Conservation (phyloP, 805 yeast genomes). For the Monosporozyma yasuniensis region DNA sequence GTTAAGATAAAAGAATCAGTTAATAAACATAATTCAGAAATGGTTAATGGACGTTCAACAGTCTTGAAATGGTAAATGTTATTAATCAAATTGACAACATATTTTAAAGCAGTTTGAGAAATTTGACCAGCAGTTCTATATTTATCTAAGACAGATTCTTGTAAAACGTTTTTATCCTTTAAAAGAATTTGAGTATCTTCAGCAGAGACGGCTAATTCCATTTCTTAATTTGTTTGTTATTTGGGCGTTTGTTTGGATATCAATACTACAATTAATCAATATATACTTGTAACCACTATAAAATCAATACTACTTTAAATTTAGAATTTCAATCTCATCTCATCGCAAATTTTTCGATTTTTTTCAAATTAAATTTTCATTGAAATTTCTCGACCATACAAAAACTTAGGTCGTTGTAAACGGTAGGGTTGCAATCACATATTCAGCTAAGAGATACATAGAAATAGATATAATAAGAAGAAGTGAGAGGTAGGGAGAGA, state of each 20-base stretch:
- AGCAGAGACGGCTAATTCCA: conserved; percentile 71
- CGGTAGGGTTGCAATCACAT: neutral
- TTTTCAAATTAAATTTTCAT: conserved; percentile 4
- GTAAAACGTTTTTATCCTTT: conserved; percentile 61
- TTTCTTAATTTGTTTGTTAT: conserved; percentile 14
- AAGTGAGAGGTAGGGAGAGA: neutral
- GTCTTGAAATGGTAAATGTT: conserved; percentile 52
- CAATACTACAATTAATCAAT: neutral
- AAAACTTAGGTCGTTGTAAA: neutral
- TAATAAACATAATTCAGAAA: conserved; percentile 67
- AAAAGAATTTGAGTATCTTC: conserved; percentile 66
- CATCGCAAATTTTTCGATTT: conserved; percentile 8
- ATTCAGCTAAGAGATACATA: no score
- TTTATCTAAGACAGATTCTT: conserved; percentile 57
- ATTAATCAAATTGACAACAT: conserved; percentile 57
- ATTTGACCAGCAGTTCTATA: conserved; percentile 86
- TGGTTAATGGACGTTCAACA: conserved; percentile 37
- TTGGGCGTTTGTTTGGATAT: neutral
- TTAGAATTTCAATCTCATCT: conserved; percentile 10
- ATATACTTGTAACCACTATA: neutral
- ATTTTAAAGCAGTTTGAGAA: conserved; percentile 70
- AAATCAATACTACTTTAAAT: neutral
- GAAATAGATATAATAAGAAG: no score
- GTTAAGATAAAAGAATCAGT: conserved; percentile 69
- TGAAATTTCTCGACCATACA: conserved; percentile 3